Evolutionary conservation across 768 basidiomycete species (phyloP).

Genomic region (Lactifluus volemus): DNA sequence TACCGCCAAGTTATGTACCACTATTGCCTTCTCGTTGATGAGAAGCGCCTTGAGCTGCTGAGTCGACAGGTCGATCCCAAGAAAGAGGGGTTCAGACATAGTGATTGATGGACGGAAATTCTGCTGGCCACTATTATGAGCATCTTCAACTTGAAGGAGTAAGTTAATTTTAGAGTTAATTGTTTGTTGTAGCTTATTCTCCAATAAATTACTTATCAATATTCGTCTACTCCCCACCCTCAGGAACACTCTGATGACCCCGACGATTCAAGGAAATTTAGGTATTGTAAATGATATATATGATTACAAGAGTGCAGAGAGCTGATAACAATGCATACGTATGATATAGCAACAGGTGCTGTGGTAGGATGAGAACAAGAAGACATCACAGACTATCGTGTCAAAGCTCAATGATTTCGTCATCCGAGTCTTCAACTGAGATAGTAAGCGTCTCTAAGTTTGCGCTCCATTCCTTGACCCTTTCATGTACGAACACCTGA

Average conservation of each 20-base stretch:
- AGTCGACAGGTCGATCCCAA: constrained; percentile 82
- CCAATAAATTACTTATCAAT: no score
- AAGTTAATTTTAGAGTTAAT: no score
- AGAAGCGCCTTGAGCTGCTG: constrained; percentile 77
- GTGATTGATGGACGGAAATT: background rate
- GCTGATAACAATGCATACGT: background rate
- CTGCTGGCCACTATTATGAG: background rate
- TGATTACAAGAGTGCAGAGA: background rate
- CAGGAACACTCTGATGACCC: no score
- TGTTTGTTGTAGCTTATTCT: no score
- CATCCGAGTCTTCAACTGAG: background rate
- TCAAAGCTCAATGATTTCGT: constrained; percentile 3
- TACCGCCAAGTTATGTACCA: constrained; percentile 63
- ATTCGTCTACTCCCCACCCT: no score
- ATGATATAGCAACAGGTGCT: background rate
- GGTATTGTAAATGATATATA: background rate
- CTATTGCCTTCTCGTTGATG: constrained; percentile 43
- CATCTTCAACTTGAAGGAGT: background rate
- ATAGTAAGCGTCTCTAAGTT: constrained; percentile 47
- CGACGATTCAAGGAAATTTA: background rate
- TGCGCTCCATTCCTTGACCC: constrained; percentile 63
- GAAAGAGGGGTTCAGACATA: constrained; percentile 38
- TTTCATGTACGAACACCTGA: constrained; percentile 25
- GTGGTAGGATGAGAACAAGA: background rate
- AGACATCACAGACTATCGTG: background rate